Base-by-base conservation (phyloP, 257 asterid species). In the Solanum chmielewskii region DNA sequence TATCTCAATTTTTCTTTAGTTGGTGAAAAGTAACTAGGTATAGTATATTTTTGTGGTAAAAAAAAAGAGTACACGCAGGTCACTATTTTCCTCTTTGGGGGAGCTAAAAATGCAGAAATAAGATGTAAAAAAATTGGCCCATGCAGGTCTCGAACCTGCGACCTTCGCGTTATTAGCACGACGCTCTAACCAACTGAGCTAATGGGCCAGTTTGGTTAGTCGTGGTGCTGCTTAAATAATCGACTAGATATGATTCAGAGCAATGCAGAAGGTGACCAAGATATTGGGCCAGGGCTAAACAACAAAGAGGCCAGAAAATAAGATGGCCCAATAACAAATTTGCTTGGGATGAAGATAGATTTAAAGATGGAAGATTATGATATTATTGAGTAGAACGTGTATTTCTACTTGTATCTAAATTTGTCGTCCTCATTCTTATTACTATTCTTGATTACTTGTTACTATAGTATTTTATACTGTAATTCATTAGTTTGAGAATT, bases 81-180 rank as follows among this genome's bases (percentile, higher is more conserved):
- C 25, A 56, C 5, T 20, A 5, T 7, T 18, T 56, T 56, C 3
- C 64, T 49, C 56, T 47, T 47, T 1, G n/a, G 64, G 64, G n/a
- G 64, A 3, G 11, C 11, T 18, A 16, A 56, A 56, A 18, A 6
- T 6, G 23, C 4, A 56, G n/a, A 3, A 56, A 56, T 56, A 56
- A 56, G n/a, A 23, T 18, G 10, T 52, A 16, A 18, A 18, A 56
- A 18, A 2, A 11, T 7, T 60, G 70, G 70, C 70, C 71, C 33
- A 64, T 64, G 71, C 71, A 64, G 71, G 71, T 64, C 33, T 64
- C 71, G 86, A 88, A 90, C 89, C 89, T 90, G 88, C 92, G 87
- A 86, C 91, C 91, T 90, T 88, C 89, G 89, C 90, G 88, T 89
- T 87, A 87, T 89, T 89, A 89, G 90, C 89, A 89, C 90, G 86